Evolutionary conservation across 768 basidiomycete genomes (phyloP), one percentile per base, ranked within the genome.

Genomic region (Fomitopsis serialis): DNA sequence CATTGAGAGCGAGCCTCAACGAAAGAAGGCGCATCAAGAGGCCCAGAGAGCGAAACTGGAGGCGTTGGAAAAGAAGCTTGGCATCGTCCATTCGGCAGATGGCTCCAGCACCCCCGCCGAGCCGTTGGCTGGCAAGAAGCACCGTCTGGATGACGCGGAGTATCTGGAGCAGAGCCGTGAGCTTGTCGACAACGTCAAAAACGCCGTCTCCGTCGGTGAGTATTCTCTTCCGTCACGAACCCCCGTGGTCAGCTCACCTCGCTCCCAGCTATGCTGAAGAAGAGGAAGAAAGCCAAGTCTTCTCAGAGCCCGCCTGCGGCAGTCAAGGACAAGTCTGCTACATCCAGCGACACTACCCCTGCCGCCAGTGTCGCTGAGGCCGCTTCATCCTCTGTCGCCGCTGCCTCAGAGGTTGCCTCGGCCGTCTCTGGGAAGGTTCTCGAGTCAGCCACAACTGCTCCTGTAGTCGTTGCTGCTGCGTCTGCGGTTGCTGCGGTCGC

Each of bases 161-260:
- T 99, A 88, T 65, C 66, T 99, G 36, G 94, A 98, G 66, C 86
- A 96, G 72, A 93, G 86, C 61, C 76, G 81, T 67, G 93, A 97
- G 63, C 81, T 98, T 24, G 90, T 92, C 2, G 94, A 96, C 59
- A 84, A 79, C 58, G 95, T 98, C 25, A 90, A 91, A 74, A 92
- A 78, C 53, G 96, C 96, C 3, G 96, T 99, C 12, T 77, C 85
- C 45, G 79, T 81, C 35, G 96, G 92, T 92, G 66, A 59, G 78
- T 69, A 15, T 12, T 10, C 44, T 25, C 3, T 49, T 7, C 24
- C 27, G 23, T 11, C 0, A 32, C 54, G 63, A 50, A 61, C 63
- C 50, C 59, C 52, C 45, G 64, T 13, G 1, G 1, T 42, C n/a
- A 22, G 8, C 45, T 37, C 29, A 45, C 54, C 45, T 67, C 55